Conservation (phyloP, 1,139 yeast species). For the Geotrichum fermentans region DNA sequence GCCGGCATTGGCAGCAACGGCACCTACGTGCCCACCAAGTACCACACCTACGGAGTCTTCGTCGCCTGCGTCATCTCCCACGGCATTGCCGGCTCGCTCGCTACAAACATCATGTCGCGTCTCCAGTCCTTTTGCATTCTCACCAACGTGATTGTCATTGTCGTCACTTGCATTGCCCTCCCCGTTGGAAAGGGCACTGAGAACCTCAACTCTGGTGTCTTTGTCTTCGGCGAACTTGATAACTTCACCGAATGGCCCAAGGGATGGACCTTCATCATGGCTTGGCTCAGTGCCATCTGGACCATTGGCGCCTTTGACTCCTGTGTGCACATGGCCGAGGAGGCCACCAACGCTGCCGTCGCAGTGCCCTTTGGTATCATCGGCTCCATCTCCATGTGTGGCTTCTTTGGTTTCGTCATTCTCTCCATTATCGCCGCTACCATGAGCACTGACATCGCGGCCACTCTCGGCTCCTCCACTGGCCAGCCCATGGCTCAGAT, state of each 20-base stretch:
- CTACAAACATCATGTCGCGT: constrained; percentile 51
- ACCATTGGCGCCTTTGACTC: constrained; percentile 55
- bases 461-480: constrained; percentile 36
- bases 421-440: constrained; percentile 53
- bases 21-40: constrained; percentile 44
- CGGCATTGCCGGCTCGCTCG: constrained; percentile 45
- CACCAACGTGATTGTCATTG: constrained; percentile 51
- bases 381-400: constrained; percentile 53
- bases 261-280: constrained; percentile 60
- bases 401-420: constrained; percentile 57
- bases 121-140: constrained; percentile 58
- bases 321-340: constrained; percentile 66
- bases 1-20: constrained; percentile 45
- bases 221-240: constrained; percentile 53
- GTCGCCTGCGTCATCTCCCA: constrained; percentile 49
- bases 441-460: constrained; percentile 48
- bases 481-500: constrained; percentile 52
- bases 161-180: constrained; percentile 58
- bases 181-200: constrained; percentile 38
- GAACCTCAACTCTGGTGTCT: constrained; percentile 38
- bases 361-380: constrained; percentile 65
- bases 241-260: constrained; percentile 57
- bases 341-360: constrained; percentile 58
- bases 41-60: constrained; percentile 52
- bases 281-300: constrained; percentile 58